Evolutionary conservation across 805 yeast genomes (phyloP).

Genomic region (Candida andamanensis): DNA sequence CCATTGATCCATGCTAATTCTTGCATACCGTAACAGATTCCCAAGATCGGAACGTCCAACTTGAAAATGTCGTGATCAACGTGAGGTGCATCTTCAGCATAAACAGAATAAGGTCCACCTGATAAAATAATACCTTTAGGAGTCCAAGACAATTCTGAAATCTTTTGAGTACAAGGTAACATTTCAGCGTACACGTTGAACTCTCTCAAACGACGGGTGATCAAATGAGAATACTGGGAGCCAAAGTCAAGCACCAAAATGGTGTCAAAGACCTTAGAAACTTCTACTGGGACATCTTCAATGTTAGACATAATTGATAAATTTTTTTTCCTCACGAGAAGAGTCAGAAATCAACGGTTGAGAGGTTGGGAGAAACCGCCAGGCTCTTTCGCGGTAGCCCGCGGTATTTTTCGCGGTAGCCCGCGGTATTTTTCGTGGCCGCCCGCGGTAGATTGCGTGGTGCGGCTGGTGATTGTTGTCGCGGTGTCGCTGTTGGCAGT

Average conservation of each 20-base stretch:
- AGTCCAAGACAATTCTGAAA: constrained; percentile 83
- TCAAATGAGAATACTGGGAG: constrained; percentile 94
- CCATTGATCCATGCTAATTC: constrained; percentile 98
- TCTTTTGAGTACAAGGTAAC: constrained; percentile 99
- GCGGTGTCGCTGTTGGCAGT: no score
- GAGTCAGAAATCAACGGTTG: no score
- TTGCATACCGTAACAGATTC: constrained; percentile 99
- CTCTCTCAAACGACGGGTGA: constrained; percentile 96
- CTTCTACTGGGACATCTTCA: constrained; percentile 50
- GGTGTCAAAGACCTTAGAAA: constrained; percentile 89
- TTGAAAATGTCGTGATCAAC: constrained; percentile 93
- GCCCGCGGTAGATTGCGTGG: no score
- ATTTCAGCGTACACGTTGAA: constrained; percentile 97
- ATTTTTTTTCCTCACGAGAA: constrained; percentile 4
- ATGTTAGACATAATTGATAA: constrained; percentile 4
- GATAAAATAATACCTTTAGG: constrained; percentile 95
- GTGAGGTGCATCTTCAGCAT: constrained; percentile 93
- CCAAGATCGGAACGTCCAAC: constrained; percentile 87
- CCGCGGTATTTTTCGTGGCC: neutral
- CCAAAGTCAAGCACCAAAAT: constrained; percentile 96
- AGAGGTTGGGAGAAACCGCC: no score
- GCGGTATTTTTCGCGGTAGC: no score
- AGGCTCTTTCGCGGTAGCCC: no score
- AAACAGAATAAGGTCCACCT: constrained; percentile 97
- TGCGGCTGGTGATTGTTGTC: no score